These are phyloP conservation scores for Arthroderma sp. DNA, from an alignment of 2,329 filamentous ascomycete species.

Conservation along the genomic window DNA sequence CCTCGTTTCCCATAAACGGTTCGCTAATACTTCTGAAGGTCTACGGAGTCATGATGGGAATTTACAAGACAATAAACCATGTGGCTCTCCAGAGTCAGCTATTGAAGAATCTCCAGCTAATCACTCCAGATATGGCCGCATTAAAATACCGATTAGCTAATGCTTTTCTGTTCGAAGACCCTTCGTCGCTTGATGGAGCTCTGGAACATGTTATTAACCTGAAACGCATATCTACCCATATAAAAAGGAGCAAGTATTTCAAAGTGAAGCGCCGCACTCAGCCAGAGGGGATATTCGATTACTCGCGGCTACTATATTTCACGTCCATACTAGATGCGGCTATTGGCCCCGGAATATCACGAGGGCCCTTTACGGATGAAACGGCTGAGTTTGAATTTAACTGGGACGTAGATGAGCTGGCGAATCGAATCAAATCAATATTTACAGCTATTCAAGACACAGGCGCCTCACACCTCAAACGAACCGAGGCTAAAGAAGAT, in stretches of 20 bases:
- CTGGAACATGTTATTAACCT: conserved; percentile 18
- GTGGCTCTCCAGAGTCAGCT: conserved; percentile 27
- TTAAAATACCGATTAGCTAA: conserved; percentile 29
- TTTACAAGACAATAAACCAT: conserved; percentile 25
- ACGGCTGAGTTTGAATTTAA: conserved; percentile 48
- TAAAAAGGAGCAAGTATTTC: conserved; percentile 20
- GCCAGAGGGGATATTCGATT: conserved; percentile 37
- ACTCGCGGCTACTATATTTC: conserved; percentile 51
- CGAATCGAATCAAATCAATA: conserved; percentile 43
- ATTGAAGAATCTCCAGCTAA: conserved; percentile 27
- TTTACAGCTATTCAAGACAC: conserved; percentile 56
- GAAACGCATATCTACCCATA: conserved; percentile 17
- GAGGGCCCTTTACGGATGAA: conserved; percentile 15
- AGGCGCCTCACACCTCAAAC: conserved; percentile 56
- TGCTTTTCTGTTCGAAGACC: conserved; percentile 22
- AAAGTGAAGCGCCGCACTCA: conserved; percentile 15
- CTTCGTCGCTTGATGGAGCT: conserved; percentile 16
- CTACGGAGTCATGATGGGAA: conserved; percentile 15
- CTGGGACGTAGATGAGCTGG: conserved; percentile 53
- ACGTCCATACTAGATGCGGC: conserved; percentile 59
- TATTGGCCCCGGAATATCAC: conserved; percentile 48
- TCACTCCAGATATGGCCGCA: conserved; percentile 22
- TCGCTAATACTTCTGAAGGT: conserved; percentile 15
- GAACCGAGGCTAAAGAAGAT: conserved; percentile 63
- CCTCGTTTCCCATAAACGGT: not conserved